Base-by-base conservation (phyloP, 2,329 filamentous ascomycete genomes). In the Xylariales sp. region DNA sequence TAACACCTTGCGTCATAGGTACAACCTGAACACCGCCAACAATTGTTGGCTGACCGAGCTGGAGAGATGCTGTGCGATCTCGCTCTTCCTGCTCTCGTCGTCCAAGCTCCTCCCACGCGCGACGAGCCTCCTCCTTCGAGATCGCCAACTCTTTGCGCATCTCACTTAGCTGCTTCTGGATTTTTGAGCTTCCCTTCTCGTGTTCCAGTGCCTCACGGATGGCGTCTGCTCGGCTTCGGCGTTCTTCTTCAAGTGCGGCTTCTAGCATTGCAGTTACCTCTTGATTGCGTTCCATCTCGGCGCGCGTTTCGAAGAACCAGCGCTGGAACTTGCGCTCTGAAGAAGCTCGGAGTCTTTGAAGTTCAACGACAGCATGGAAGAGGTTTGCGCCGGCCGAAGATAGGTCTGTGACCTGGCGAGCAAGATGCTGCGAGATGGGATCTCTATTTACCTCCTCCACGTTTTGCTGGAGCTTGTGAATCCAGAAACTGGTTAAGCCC, bases 261-360 rank as follows among this genome's bases (percentile, higher is more conserved):
- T 94, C 83, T n/a, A 95, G 66, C 56, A 90, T 79, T 4, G 81
- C 89, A 40, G 88, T 86, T 25, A 85, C 72, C 62, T 97, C 93
- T 48, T 87, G 84, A 34, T 83, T 76, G 19, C 85, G 81, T 65
- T 97, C 93, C 48, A 95, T 80, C 49, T 97, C 90, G 21, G 83
- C 77, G 36, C 90, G 77, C 6, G 90, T 95, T 59, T 98, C 93
- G 51, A 95, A 95, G 65, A 97, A 97, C 93, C 93, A 98, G 35
- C 93, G 79, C 63, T 98, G 93, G 53, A 98, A 98, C 59, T 97
- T 97, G 47, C 93, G 82, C 62, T 98, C 93, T 0, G 91, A 97
- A 40, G 89, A 95, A 25, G 93, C 93, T 29, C 93, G 85, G 18
- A 98, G 72, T 20, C 93, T 83, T 60, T 98, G 93, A 31, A 98